Conservation (phyloP, 345 rosid genomes). For the Rhodomyrtus tomentosa region DNA sequence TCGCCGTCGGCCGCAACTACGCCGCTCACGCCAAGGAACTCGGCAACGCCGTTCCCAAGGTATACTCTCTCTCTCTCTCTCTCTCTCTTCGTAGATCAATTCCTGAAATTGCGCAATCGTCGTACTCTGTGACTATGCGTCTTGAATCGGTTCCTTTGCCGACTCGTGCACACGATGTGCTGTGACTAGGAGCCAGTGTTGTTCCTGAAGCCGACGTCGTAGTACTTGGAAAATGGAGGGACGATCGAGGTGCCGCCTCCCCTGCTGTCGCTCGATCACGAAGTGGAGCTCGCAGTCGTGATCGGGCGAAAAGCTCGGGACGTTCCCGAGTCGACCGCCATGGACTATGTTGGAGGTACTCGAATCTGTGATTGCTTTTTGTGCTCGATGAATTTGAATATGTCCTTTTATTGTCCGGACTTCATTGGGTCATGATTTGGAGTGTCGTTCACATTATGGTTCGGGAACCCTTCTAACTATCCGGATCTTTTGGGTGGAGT, state of each 20-base stretch:
- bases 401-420: neutral
- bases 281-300: constrained; percentile 91
- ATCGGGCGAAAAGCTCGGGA: constrained; percentile 72
- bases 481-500: neutral
- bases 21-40: constrained; percentile 95
- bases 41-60: constrained; percentile 90
- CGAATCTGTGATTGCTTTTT: neutral
- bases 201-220: constrained; percentile 90
- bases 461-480: neutral
- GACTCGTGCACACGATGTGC: neutral
- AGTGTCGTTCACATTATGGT: neutral
- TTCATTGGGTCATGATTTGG: neutral
- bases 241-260: constrained; percentile 84
- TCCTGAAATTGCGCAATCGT: neutral
- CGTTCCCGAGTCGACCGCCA: constrained; percentile 65
- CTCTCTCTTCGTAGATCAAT: neutral
- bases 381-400: neutral
- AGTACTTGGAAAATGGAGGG: constrained; percentile 77
- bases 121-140: neutral
- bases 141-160: neutral
- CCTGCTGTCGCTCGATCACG: constrained; percentile 67
- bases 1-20: constrained; percentile 94
- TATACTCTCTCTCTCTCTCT: neutral
- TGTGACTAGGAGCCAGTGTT: constrained; percentile 60
- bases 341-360: constrained; percentile 81